Evolutionary conservation across 345 rosid species (phyloP).

Genomic region (Firmiana major): DNA sequence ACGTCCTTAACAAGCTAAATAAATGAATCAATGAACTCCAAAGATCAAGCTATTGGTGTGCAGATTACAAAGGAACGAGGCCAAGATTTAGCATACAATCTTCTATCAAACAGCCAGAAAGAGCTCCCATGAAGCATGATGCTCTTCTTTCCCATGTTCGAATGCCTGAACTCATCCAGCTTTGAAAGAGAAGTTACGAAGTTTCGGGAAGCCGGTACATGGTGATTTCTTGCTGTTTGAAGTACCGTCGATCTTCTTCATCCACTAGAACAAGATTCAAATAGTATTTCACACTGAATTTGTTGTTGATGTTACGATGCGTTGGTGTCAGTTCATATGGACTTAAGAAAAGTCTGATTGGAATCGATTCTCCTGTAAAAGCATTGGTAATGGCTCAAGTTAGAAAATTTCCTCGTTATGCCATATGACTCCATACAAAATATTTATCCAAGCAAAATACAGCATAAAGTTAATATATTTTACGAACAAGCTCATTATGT

Average conservation of each 20-base stretch:
- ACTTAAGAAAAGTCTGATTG: slow-evolving; percentile 52
- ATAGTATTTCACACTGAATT: slow-evolving; percentile 62
- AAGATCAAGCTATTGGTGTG: not conserved
- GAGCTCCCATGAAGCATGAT: not conserved
- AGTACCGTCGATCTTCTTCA: slow-evolving; percentile 61
- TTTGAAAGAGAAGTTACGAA: not conserved
- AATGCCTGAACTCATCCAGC: not conserved
- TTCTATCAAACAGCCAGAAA: not conserved
- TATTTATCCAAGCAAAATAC: not conserved
- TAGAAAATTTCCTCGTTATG: not conserved
- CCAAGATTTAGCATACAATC: not conserved
- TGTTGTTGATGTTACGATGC: slow-evolving; percentile 52
- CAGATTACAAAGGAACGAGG: not conserved
- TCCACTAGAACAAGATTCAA: slow-evolving; percentile 61
- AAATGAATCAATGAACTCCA: not conserved
- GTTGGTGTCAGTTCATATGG: slow-evolving; percentile 63
- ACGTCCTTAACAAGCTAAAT: too few species aligned
- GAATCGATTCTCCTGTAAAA: slow-evolving; percentile 56
- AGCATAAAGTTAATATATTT: not conserved
- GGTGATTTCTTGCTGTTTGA: slow-evolving; percentile 66
- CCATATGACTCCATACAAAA: not conserved
- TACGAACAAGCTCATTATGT: not conserved
- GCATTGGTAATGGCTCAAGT: not conserved
- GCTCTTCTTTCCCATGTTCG: not conserved
- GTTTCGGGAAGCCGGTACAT: slow-evolving; percentile 44